Conservation (phyloP, 2,329 filamentous ascomycete species). For the Penicillium aurantiogriseum region DNA sequence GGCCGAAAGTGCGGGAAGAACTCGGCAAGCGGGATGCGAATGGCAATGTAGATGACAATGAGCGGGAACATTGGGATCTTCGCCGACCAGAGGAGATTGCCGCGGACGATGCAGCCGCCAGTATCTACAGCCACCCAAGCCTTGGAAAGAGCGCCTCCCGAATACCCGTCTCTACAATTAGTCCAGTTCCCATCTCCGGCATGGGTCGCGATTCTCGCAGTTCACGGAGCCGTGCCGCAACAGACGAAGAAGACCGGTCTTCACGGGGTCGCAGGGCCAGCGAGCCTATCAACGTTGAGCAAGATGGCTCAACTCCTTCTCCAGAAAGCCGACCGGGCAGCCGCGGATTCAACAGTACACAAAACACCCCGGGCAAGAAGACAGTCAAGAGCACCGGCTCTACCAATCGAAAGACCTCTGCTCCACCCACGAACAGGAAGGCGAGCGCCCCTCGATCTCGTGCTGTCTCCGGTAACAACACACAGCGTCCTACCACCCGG, state of each 20-base stretch:
- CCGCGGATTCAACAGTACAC: constrained; percentile 28
- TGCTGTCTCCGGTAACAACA: constrained; percentile 34
- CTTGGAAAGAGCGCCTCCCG: constrained; percentile 67
- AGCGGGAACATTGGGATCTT: constrained; percentile 65
- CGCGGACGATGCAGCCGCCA: constrained; percentile 46
- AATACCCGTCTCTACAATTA: constrained; percentile 81
- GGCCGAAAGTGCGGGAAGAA: constrained; percentile 37
- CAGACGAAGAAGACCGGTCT: constrained; percentile 61
- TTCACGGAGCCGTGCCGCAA: constrained; percentile 58
- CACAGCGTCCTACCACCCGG: constrained; percentile 61
- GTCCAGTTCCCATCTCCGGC: constrained; percentile 65
- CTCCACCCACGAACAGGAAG: constrained; percentile 42
- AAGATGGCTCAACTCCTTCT: constrained; percentile 28
- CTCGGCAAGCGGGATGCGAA: constrained; percentile 41
- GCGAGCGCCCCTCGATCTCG: constrained; percentile 37
- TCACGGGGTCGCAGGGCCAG: constrained; percentile 61
- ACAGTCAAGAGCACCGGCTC: constrained; percentile 28
- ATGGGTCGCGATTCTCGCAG: constrained; percentile 72
- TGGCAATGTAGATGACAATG: constrained; percentile 42
- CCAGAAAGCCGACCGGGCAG: constrained; percentile 33
- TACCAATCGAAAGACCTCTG: constrained; percentile 40
- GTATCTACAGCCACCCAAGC: constrained; percentile 53
- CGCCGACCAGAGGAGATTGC: constrained; percentile 76
- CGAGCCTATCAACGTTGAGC: constrained; percentile 42
- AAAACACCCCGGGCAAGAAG: constrained; percentile 34